phyloP scores from a whole-genome alignment of 2,329 filamentous ascomycete genomes.

The Trichoderma sp. region DNA sequence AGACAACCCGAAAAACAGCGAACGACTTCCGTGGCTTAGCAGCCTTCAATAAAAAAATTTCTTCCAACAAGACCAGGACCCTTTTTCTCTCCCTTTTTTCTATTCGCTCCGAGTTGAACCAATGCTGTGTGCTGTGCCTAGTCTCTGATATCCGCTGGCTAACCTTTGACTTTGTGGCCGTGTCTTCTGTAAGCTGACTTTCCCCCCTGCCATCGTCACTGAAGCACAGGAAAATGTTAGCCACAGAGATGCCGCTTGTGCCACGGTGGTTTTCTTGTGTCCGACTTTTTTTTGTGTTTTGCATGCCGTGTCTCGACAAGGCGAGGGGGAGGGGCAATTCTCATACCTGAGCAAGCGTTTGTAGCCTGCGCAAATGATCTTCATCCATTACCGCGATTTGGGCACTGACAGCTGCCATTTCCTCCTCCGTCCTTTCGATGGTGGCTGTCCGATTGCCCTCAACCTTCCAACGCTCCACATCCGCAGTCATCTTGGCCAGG shows the following conservation, averaged over 20 bases:
- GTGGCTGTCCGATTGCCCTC: slow-evolving; percentile 75
- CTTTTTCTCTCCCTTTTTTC: not conserved
- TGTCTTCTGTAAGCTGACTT: slow-evolving; percentile 26
- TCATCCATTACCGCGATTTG: slow-evolving; percentile 57
- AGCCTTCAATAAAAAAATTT: slow-evolving; percentile 6
- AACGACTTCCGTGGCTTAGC: slow-evolving; percentile 17
- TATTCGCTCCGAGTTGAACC: slow-evolving; percentile 19
- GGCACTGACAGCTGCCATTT: slow-evolving; percentile 65
- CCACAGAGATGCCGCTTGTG: slow-evolving; percentile 21
- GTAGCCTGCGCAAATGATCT: slow-evolving; percentile 41
- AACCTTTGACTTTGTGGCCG: slow-evolving; percentile 20
- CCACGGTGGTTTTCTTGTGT: not conserved
- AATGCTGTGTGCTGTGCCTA: slow-evolving; percentile 16
- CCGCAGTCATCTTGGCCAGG: slow-evolving; percentile 70
- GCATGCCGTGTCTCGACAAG: not conserved
- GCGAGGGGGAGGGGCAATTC: not conserved
- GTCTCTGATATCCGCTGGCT: slow-evolving; percentile 18
- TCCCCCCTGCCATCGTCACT: slow-evolving; percentile 21
- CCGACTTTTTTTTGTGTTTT: not conserved
- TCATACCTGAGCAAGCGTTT: slow-evolving; percentile 38
- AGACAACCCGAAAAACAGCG: slow-evolving; percentile 12
- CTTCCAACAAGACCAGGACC: slow-evolving; percentile 7
- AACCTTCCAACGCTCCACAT: slow-evolving; percentile 74
- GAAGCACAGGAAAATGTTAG: slow-evolving; percentile 24
- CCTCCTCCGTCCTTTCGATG: slow-evolving; percentile 69